Evolutionary conservation across 2,329 filamentous ascomycete species (phyloP).

Genomic region (Penicillium aurantiogriseum): DNA sequence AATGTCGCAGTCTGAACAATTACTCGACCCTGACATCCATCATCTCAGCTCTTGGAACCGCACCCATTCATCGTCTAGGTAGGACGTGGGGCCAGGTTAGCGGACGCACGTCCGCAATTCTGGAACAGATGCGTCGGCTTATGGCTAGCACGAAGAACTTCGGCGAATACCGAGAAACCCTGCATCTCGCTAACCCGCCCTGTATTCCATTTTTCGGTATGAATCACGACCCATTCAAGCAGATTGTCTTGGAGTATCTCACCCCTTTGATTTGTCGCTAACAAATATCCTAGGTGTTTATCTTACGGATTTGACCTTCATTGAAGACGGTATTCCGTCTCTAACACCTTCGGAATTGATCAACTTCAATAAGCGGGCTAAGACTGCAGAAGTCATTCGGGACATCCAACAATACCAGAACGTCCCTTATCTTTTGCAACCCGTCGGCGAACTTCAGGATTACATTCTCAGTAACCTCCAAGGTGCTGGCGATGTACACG

Average conservation of each 20-base stretch:
- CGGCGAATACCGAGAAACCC: constrained; percentile 87
- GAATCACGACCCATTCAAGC: constrained; percentile 23
- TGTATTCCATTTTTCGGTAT: constrained; percentile 98
- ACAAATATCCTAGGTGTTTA: constrained; percentile 72
- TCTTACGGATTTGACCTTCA: constrained; percentile 94
- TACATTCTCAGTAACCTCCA: constrained; percentile 98
- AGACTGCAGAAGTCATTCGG: constrained; percentile 96
- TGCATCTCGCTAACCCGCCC: constrained; percentile 90
- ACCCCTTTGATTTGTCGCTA: constrained; percentile 14
- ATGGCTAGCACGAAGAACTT: constrained; percentile 99
- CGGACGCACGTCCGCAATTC: constrained; percentile 71
- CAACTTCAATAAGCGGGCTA: constrained; percentile 97
- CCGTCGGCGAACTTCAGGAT: constrained; percentile 88
- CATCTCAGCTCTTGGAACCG: constrained; percentile 90
- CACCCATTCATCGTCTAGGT: constrained; percentile 89
- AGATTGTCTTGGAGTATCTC: not conserved
- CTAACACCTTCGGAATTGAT: constrained; percentile 95
- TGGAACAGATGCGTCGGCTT: constrained; percentile 88
- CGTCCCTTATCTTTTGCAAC: constrained; percentile 87
- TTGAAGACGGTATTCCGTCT: constrained; percentile 95
- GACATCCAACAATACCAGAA: constrained; percentile 99
- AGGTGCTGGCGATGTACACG: constrained; percentile 90
- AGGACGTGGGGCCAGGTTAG: constrained; percentile 94
- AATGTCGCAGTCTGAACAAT: constrained; percentile 91
- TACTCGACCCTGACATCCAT: constrained; percentile 97